phyloP scores from a whole-genome alignment of 1,284 basidiomycete genomes.

The Sporisorium iseilematis-ciliati region DNA sequence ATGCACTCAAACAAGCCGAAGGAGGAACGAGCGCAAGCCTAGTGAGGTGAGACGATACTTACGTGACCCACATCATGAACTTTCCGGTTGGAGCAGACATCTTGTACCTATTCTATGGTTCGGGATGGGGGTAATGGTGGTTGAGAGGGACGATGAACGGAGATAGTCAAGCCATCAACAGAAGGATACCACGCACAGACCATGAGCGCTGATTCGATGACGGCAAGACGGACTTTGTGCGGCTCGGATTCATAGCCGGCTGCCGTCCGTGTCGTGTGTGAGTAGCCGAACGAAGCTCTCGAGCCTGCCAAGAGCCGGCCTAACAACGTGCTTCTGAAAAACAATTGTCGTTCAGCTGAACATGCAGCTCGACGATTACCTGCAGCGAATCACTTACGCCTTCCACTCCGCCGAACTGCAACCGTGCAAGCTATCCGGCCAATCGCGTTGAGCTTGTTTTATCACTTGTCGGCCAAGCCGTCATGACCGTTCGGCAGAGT shows the following conservation, averaged over 20 bases:
- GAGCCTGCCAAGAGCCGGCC: no score
- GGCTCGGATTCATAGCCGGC: constrained; percentile 12
- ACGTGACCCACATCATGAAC: constrained; percentile 47
- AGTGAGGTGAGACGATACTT: constrained; percentile 11
- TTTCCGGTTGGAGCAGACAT: constrained; percentile 50
- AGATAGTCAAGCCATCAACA: no score
- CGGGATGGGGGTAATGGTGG: not conserved
- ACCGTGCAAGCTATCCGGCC: constrained; percentile 2
- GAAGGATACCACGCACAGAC: not conserved
- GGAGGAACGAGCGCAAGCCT: not conserved
- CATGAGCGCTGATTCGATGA: no score
- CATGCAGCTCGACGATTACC: constrained; percentile 14
- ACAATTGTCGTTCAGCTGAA: not conserved
- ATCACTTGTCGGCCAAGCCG: not conserved
- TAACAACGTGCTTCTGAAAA: not conserved
- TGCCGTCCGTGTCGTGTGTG: not conserved
- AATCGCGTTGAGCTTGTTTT: constrained; percentile 7
- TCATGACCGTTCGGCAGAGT: not conserved
- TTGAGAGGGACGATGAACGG: not conserved
- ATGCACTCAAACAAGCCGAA: not conserved
- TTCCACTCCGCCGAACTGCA: not conserved
- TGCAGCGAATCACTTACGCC: not conserved
- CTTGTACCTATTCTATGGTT: not conserved
- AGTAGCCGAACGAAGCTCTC: constrained; percentile 8
- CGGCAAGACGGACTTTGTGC: not conserved